A percentile compares a stretch with the other conserved stretches of the same genome.
Conservation (phyloP, 192 early-diverging fungal genomes). For the Linnemannia zychae region DNA sequence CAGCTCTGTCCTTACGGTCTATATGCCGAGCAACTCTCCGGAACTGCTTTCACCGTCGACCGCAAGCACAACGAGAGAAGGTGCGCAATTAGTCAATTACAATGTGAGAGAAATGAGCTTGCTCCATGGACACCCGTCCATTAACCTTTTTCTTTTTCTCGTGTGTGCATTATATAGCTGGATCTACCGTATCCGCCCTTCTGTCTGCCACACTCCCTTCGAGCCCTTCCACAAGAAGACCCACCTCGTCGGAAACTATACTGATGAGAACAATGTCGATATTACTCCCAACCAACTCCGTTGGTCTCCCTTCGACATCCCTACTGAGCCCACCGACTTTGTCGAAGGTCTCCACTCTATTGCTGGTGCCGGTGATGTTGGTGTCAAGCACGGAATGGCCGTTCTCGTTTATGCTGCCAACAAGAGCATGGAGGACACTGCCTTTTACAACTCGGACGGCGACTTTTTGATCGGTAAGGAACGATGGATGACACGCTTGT, state of each 20-base stretch:
- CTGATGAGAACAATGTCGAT: constrained; percentile 61
- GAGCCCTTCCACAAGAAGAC: constrained; percentile 31
- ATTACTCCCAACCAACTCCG: constrained; percentile 90
- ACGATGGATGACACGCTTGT: not conserved
- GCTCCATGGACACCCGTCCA: not conserved
- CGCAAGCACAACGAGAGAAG: constrained; percentile 84
- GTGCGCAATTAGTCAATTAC: constrained; percentile 44
- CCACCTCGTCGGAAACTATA: constrained; percentile 73
- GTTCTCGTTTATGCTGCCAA: constrained; percentile 88
- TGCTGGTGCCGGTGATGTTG: constrained; percentile 88
- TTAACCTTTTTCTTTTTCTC: not conserved
- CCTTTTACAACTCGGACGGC: constrained; percentile 94
- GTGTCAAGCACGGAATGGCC: constrained; percentile 82
- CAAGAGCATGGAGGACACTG: constrained; percentile 78
- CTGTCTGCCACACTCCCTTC: constrained; percentile 87
- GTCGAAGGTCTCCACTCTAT: constrained; percentile 87
- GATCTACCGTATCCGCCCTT: constrained; percentile 96
- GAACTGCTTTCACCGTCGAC: constrained; percentile 90
- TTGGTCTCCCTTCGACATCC: constrained; percentile 91
- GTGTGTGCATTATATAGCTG: constrained; percentile 66
- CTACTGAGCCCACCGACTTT: constrained; percentile 78
- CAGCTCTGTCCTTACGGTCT: constrained; percentile 91
- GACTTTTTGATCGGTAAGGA: constrained; percentile 87
- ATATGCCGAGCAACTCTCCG: constrained; percentile 96
- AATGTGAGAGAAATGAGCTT: not conserved